These are phyloP conservation scores for Jaltomata sinuosa DNA, from an alignment of 257 asterid species.

Conservation along the genomic window DNA sequence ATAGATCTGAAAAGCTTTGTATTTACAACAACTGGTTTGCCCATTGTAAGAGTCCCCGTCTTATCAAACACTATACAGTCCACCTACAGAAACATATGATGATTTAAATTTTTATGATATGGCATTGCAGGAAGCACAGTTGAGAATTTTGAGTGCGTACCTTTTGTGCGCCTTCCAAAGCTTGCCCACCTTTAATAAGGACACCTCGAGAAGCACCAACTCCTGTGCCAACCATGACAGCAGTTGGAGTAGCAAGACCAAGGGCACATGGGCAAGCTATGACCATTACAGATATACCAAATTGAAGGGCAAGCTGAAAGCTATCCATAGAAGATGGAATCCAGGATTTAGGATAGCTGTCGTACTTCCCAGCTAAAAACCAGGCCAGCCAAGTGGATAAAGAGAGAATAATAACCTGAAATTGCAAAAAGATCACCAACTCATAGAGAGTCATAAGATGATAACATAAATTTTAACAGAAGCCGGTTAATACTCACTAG, in stretches of 20 bases:
- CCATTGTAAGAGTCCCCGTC: constrained; percentile 28
- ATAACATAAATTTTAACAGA: neutral
- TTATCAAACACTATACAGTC: constrained; percentile 25
- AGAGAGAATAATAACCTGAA: constrained; percentile 30
- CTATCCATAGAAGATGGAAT: constrained; percentile 30
- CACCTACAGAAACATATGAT: constrained; percentile 12
- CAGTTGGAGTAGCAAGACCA: constrained; percentile 46
- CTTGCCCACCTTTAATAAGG: constrained; percentile 28
- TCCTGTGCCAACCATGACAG: constrained; percentile 44
- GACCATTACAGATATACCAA: constrained; percentile 38
- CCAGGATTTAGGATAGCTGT: constrained; percentile 28
- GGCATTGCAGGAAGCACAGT: neutral
- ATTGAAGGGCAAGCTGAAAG: constrained; percentile 32
- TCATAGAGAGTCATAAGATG: neutral
- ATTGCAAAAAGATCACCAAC: neutral
- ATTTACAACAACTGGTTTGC: constrained; percentile 16
- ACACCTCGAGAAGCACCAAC: constrained; percentile 36
- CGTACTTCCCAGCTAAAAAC: constrained; percentile 20
- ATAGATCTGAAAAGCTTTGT: constrained; percentile 8
- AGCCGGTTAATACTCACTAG: constrained; percentile 20
- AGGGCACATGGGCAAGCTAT: constrained; percentile 52
- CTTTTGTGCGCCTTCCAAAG: constrained; percentile 30
- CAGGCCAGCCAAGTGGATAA: constrained; percentile 33
- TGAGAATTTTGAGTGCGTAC: neutral
- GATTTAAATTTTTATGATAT: neutral